These are phyloP conservation scores for Clarkia xantiana DNA, from an alignment of 345 rosid species.

Conservation along the genomic window DNA sequence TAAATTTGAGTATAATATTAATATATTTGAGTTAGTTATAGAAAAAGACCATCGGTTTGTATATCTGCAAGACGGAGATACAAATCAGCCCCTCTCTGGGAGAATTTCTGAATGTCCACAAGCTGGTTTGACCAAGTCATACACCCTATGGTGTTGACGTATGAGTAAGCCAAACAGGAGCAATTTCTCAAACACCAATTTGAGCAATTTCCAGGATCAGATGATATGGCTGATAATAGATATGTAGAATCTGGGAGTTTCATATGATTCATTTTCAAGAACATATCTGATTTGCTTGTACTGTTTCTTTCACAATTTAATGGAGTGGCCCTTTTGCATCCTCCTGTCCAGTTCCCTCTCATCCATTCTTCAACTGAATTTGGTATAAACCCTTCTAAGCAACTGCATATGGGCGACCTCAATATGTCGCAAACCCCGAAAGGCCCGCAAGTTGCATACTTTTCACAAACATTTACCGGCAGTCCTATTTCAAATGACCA, in stretches of 20 bases:
- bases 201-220: conserved; percentile 3
- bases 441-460: conserved; percentile 16
- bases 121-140: conserved; percentile 1
- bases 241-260: conserved; percentile 9
- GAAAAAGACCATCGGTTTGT: too few species aligned
- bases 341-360: conserved; percentile 11
- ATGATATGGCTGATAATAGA: background rate
- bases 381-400: conserved; percentile 24
- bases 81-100: background rate
- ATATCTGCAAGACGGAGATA: conserved; percentile 4
- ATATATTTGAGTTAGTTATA: too few species aligned
- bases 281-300: background rate
- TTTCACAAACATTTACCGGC: conserved; percentile 16
- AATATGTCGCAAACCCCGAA: conserved; percentile 14
- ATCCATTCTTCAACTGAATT: conserved; percentile 8
- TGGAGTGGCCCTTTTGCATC: conserved; percentile 11
- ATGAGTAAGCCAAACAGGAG: conserved; percentile 4
- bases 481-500: conserved; percentile 7
- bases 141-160: conserved; percentile 2
- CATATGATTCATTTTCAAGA: background rate
- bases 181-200: conserved; percentile 18
- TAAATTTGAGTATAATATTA: too few species aligned
- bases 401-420: conserved; percentile 9
- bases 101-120: conserved; percentile 1
- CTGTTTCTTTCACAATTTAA: conserved; percentile 7